phyloP scores from a whole-genome alignment of 2,329 filamentous ascomycete genomes.

The Herpotrichia juniperi region DNA sequence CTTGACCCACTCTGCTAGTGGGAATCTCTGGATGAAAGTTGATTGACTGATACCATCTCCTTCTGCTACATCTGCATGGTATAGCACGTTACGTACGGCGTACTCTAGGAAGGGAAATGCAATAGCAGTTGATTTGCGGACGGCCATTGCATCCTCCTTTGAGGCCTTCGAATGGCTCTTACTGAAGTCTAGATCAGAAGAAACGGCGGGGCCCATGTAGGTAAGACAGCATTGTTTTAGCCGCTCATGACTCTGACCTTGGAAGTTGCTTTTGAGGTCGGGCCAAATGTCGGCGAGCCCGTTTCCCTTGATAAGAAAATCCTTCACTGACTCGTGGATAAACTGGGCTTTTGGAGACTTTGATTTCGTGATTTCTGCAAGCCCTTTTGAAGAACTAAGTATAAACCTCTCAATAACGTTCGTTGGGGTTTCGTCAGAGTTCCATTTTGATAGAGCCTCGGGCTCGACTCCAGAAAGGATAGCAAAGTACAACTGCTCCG shows the following conservation, averaged over 20 bases:
- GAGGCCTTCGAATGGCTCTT: constrained; percentile 11
- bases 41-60: constrained; percentile 19
- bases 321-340: constrained; percentile 38
- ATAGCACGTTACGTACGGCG: constrained; percentile 49
- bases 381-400: constrained; percentile 30
- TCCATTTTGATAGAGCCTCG: constrained; percentile 12
- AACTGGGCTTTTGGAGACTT: constrained; percentile 38
- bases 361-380: constrained; percentile 21
- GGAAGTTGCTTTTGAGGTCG: constrained; percentile 40
- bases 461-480: constrained; percentile 16
- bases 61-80: constrained; percentile 50
- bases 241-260: too few species aligned
- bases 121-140: constrained; percentile 12
- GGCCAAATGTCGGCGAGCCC: constrained; percentile 38
- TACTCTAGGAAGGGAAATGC: constrained; percentile 56
- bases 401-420: constrained; percentile 22
- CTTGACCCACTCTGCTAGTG: constrained; percentile 29
- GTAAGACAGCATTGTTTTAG: constrained; percentile 51
- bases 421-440: constrained; percentile 17
- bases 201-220: constrained; percentile 43
- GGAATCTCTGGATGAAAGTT: constrained; percentile 23
- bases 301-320: constrained; percentile 49
- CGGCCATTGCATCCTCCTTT: constrained; percentile 7
- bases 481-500: constrained; percentile 21
- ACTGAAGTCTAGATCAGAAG: constrained; percentile 3